Base-by-base conservation (phyloP, 495 filamentous ascomycete genomes). In the Letharia lupina region DNA sequence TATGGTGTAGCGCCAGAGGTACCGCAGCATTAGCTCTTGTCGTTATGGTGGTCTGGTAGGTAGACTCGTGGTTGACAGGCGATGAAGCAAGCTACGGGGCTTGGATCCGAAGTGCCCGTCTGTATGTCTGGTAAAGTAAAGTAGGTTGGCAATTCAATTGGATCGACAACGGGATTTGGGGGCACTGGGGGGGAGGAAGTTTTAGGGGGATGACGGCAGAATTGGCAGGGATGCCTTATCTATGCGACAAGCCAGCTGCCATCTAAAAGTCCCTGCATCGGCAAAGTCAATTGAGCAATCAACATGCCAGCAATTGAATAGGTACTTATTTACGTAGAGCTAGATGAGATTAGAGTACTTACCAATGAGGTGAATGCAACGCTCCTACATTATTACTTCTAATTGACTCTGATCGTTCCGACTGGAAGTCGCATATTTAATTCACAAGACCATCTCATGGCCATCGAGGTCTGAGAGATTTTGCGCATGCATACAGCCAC, bases 251-350 rank as follows among this genome's bases (percentile, higher is more conserved):
- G 63, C 50, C 50, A 65, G 40, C 16, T 4, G 20, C 39, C 6
- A 23, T 11, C 23, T n/a, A 52, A 50, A 16, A 61, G 64, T 61
- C 64, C 64, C 64, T 66, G 64, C 64, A 56, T 66, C 58, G 64
- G 59, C 64, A 66, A 28, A 13, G 20, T 58, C 18, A 37, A 48
- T 54, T 54, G 50, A 54, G 28, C 31, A 59, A 45, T 47, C 40
- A 45, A 40, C 23, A 33, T 31, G 10, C 18, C 44, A 20, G 3
- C 23, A 28, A 28, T 28, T 3, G 5, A 47, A 20, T 47, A 8
- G 18, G 13, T 47, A 47, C 44, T 16, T 20, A 44, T 9, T 9
- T 4, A 2, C 10, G 12, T 12, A 39, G 8, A 8, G 37, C 37
- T 4, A 39, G 23, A 28, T 28, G 23, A 28, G 23, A 28, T 28